A percentile compares a stretch with the other conserved stretches of the same genome.
Conservation (phyloP, 73 alveolate genomes). For the Chromera velia region DNA sequence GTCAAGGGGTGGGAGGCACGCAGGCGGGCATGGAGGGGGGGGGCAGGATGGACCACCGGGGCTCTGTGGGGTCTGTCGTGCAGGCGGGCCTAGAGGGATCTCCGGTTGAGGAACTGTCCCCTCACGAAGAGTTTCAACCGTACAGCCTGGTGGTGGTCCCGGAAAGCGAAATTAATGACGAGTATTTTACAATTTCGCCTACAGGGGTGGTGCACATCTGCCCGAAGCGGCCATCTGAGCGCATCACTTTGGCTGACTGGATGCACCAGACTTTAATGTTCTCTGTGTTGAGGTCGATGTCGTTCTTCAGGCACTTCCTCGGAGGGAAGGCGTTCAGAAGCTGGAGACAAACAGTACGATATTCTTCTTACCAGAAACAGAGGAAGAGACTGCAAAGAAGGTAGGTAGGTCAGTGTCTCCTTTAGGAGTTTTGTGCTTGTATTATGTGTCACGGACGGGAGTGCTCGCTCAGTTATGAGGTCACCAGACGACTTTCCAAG, state of each 20-base stretch:
- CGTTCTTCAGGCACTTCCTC: slow-evolving; percentile 28
- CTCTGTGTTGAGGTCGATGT: slow-evolving; percentile 38
- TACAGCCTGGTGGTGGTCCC: slow-evolving; percentile 69
- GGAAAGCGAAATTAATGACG: slow-evolving; percentile 65
- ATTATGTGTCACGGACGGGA: no score
- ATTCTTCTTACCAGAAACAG: slow-evolving; percentile 76
- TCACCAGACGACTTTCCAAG: no score
- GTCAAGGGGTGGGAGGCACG: neutral
- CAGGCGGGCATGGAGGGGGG: no score
- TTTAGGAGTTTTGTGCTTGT: no score
- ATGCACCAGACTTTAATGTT: slow-evolving; percentile 78
- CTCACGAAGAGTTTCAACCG: slow-evolving; percentile 68
- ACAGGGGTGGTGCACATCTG: slow-evolving; percentile 82
- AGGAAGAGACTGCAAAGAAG: slow-evolving; percentile 73
- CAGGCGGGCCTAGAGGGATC: slow-evolving; percentile 17
- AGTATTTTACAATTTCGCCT: slow-evolving; percentile 76
- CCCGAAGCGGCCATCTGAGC: slow-evolving; percentile 85
- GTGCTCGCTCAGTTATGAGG: no score
- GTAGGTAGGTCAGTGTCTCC: no score
- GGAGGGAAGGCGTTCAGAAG: slow-evolving; percentile 70
- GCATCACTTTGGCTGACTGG: slow-evolving; percentile 90
- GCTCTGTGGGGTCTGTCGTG: slow-evolving; percentile 1
- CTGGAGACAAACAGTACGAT: slow-evolving; percentile 91
- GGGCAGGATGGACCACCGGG: neutral
- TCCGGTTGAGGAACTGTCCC: no score